phyloP scores from a whole-genome alignment of 1,139 yeast genomes.

The Candida sanyaensis region DNA sequence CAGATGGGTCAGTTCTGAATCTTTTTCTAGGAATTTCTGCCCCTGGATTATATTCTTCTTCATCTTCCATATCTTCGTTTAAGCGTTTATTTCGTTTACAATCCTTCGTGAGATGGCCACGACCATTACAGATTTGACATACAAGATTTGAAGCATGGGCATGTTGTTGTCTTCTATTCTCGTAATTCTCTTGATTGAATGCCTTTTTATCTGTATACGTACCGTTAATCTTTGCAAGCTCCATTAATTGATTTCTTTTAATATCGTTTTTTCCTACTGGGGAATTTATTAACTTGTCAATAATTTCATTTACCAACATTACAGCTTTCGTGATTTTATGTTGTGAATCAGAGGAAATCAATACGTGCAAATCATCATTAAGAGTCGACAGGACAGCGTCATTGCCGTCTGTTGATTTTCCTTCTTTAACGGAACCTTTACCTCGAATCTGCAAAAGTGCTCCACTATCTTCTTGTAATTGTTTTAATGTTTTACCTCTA shows the following conservation, averaged over 20 bases:
- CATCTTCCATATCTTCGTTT: not conserved
- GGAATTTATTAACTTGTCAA: conserved; percentile 79
- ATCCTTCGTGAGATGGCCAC: conserved; percentile 89
- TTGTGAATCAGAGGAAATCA: conserved; percentile 81
- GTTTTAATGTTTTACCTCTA: conserved; percentile 86
- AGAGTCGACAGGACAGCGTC: conserved; percentile 19
- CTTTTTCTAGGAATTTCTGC: conserved; percentile 13
- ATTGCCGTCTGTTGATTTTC: conserved; percentile 49
- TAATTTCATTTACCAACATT: conserved; percentile 70
- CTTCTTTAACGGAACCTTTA: conserved; percentile 93
- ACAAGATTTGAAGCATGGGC: conserved; percentile 59
- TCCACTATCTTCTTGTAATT: conserved; percentile 80
- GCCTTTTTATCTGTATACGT: conserved; percentile 82
- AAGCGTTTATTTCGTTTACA: conserved; percentile 47
- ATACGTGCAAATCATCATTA: conserved; percentile 82
- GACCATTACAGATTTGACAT: conserved; percentile 76
- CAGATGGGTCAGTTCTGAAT: conserved; percentile 13
- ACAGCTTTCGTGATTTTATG: conserved; percentile 78
- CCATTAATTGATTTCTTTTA: conserved; percentile 88
- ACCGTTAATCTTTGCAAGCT: conserved; percentile 91
- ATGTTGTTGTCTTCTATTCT: conserved; percentile 37
- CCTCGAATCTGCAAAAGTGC: conserved; percentile 89
- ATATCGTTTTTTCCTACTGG: conserved; percentile 94
- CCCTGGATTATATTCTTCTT: not conserved
- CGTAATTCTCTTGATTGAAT: conserved; percentile 62